A percentile compares a stretch with the other conserved stretches of the same genome.
Evolutionary conservation across 495 filamentous ascomycete genomes (phyloP).

Genomic region (Neurospora intermedia): DNA sequence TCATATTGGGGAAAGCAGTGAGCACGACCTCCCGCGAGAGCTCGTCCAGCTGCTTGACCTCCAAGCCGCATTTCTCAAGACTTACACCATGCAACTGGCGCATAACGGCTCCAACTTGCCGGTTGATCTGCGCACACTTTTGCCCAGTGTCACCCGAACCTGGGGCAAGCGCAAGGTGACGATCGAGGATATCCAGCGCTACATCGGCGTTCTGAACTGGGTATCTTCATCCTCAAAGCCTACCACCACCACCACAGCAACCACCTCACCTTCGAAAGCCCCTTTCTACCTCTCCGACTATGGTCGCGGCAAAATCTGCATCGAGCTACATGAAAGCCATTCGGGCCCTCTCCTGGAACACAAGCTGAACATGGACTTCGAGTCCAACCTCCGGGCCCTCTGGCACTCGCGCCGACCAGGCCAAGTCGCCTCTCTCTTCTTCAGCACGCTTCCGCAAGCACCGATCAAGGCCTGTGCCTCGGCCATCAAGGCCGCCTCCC

Average conservation of each 20-base stretch:
- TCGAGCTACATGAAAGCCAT: conserved; percentile 25
- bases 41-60: conserved; percentile 46
- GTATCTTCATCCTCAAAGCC: conserved; percentile 1
- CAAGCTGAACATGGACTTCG: conserved; percentile 43
- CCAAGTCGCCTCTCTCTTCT: conserved; percentile 29
- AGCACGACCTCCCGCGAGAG: conserved; percentile 36
- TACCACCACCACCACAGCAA: conserved; percentile 4
- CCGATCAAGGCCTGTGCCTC: conserved; percentile 38
- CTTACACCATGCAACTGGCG: conserved; percentile 47
- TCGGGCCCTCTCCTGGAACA: conserved; percentile 44
- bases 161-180: conserved; percentile 53
- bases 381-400: conserved; percentile 32
- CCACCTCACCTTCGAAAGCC: conserved; percentile 4
- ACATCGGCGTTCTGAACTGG: conserved; percentile 40
- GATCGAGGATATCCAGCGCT: conserved; percentile 46
- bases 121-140: conserved; percentile 45
- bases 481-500: conserved; percentile 30
- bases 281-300: conserved; percentile 50
- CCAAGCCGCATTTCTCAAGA: conserved; percentile 46
- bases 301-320: conserved; percentile 38
- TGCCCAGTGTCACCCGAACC: conserved; percentile 41
- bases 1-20: not conserved
- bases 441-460: conserved; percentile 44
- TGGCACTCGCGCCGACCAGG: conserved; percentile 30
- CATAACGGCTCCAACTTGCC: conserved; percentile 54